Evolutionary conservation across 805 yeast species (phyloP).

Genomic region (Candida krabiensis): DNA sequence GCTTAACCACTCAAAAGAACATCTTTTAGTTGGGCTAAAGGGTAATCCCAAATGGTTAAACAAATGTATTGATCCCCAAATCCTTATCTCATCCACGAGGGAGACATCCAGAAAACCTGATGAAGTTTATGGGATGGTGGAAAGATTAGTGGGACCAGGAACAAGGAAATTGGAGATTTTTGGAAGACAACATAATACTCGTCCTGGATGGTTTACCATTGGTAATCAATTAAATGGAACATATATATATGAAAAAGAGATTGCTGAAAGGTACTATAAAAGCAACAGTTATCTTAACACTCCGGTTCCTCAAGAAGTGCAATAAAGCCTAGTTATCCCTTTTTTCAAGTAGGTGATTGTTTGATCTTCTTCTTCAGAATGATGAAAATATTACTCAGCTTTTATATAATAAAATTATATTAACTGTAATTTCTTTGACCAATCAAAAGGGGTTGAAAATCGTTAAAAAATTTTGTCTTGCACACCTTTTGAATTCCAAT

Average conservation of each 20-base stretch:
- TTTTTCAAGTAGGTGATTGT: no score
- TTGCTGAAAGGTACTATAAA: constrained; percentile 27
- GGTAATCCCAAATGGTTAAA: constrained; percentile 77
- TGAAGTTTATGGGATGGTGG: constrained; percentile 83
- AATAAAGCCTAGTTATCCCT: no score
- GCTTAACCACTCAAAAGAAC: constrained; percentile 95
- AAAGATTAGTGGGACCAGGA: constrained; percentile 74
- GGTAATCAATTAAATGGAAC: constrained; percentile 75
- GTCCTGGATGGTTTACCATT: constrained; percentile 88
- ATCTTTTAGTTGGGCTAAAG: constrained; percentile 79
- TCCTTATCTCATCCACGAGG: constrained; percentile 78
- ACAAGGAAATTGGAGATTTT: constrained; percentile 84
- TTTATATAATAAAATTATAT: no score
- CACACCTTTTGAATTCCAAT: constrained; percentile 4
- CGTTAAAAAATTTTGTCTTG: constrained; percentile 3
- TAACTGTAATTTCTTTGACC: no score
- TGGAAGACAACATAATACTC: constrained; percentile 80
- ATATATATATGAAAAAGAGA: constrained; percentile 57
- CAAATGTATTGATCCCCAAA: constrained; percentile 66
- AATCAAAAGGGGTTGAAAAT: no score
- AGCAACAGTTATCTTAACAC: constrained; percentile 6
- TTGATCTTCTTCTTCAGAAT: no score
- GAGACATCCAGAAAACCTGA: constrained; percentile 93
- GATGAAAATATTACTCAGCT: no score
- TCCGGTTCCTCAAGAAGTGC: not conserved